Evolutionary conservation across 352 stramenopile species (phyloP).

Genomic region (Saprolegnia parasitica): DNA sequence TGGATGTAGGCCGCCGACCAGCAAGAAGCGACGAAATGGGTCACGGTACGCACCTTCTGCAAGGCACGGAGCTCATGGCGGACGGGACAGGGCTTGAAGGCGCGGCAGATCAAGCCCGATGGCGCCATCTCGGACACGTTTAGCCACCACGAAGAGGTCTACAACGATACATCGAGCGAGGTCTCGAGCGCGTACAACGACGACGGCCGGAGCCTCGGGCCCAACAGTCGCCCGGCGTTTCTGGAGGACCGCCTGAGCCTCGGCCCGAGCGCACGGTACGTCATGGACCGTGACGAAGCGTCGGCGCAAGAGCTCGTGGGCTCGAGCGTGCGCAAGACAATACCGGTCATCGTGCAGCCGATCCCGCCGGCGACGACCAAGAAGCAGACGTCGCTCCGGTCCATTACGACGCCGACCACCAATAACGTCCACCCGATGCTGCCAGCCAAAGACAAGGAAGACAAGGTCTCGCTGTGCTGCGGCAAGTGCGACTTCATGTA

Average conservation of each 20-base stretch:
- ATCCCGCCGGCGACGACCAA: constrained; percentile 13
- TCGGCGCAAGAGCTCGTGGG: constrained; percentile 20
- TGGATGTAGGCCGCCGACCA: constrained; percentile 49
- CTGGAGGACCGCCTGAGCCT: not conserved
- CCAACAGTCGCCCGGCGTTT: constrained; percentile 11
- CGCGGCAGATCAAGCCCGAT: constrained; percentile 65
- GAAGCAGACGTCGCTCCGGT: not conserved
- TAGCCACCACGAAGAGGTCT: constrained; percentile 68
- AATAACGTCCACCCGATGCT: too few relatives aligned
- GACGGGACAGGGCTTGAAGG: constrained; percentile 47
- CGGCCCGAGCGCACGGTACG: not conserved
- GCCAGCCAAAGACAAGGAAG: constrained; percentile 13
- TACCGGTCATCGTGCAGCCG: constrained; percentile 18
- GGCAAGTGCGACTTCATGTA: constrained; percentile 27
- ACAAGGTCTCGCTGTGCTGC: constrained; percentile 22
- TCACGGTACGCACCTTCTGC: constrained; percentile 36
- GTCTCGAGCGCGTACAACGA: constrained; percentile 48
- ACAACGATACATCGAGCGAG: constrained; percentile 76
- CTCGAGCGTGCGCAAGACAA: not conserved
- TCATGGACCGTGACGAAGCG: constrained; percentile 21
- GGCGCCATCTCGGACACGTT: constrained; percentile 72
- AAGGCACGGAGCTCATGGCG: not conserved
- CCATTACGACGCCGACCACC: not conserved
- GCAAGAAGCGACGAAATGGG: constrained; percentile 57
- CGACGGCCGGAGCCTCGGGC: constrained; percentile 17